Percentiles rank a stretch among this genome's conserved stretches.
phyloP scores from a whole-genome alignment of 2,329 filamentous ascomycete species.

The Trichoderma polysporum region DNA sequence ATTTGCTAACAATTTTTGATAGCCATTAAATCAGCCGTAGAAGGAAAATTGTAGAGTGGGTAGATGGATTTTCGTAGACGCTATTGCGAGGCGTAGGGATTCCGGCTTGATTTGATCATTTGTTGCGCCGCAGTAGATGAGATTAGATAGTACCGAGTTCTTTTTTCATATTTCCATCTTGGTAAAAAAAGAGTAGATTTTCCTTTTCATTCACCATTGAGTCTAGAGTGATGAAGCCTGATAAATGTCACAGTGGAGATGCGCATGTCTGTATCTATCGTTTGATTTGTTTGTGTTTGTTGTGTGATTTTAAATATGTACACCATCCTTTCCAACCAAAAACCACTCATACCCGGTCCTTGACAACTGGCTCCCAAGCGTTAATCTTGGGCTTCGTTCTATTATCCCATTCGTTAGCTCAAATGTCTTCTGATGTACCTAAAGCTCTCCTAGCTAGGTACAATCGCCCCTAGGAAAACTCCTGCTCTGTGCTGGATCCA shows the following conservation, averaged over 20 bases:
- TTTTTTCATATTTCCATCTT: neutral
- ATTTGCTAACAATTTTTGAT: constrained; percentile 26
- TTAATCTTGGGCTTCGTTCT: constrained; percentile 56
- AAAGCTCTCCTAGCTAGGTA: neutral
- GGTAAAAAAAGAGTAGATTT: neutral
- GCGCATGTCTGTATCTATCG: neutral
- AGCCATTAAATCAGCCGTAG: constrained; percentile 45
- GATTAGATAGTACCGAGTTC: constrained; percentile 16
- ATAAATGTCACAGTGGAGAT: neutral
- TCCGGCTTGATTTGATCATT: constrained; percentile 18
- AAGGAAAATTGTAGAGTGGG: constrained; percentile 32
- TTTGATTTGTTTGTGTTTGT: constrained; percentile 4
- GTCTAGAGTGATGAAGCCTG: neutral
- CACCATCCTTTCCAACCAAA: constrained; percentile 24
- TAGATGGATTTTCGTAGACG: neutral
- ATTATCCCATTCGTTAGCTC: constrained; percentile 24
- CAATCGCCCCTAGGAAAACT: neutral
- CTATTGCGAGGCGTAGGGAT: constrained; percentile 7
- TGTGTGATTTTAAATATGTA: constrained; percentile 32
- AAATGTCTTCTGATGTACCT: neutral
- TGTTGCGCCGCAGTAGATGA: constrained; percentile 21
- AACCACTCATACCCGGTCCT: constrained; percentile 32
- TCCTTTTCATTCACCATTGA: neutral
- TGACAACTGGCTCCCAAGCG: constrained; percentile 51
- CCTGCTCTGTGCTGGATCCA: neutral